These are phyloP conservation scores for Phytophthora boehmeriae DNA, from an alignment of 352 stramenopile genomes.

Conservation along the genomic window DNA sequence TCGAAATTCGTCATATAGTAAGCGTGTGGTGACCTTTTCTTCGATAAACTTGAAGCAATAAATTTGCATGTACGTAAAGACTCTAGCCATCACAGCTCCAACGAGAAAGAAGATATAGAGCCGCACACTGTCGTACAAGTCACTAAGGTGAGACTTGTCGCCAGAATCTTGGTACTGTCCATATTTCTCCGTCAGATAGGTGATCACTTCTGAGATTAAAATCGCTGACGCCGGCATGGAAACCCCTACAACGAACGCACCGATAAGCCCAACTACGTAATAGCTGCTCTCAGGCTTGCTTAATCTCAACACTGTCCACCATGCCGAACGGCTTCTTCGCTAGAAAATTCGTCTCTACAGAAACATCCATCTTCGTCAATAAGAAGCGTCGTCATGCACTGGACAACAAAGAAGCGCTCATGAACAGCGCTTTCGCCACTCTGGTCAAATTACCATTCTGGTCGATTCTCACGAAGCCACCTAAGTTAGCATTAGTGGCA, in stretches of 20 bases:
- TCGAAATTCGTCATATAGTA: conserved; percentile 49
- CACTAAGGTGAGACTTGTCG: background rate
- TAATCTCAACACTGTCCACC: background rate
- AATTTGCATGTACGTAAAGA: no score
- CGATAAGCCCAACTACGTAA: background rate
- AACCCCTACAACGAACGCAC: background rate
- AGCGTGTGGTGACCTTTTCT: conserved; percentile 43
- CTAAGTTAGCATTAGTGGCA: no score
- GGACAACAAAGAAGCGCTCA: no score
- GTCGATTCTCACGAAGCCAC: no score
- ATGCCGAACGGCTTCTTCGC: background rate
- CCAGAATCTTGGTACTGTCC: background rate
- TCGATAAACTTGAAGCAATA: no score
- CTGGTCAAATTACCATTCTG: no score
- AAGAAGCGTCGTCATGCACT: no score
- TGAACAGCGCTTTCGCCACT: no score
- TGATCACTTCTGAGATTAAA: background rate
- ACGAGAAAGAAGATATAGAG: no score
- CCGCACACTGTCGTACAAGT: no score
- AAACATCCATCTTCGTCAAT: no score
- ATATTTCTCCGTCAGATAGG: background rate
- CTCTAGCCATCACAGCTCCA: no score
- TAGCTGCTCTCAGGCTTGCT: background rate
- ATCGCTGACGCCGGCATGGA: background rate
- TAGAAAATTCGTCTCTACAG: background rate